Evolutionary conservation across 2,329 filamentous ascomycete species (phyloP), one percentile per base, ranked within the genome.

Genomic region (Paecilomyces sp.): DNA sequence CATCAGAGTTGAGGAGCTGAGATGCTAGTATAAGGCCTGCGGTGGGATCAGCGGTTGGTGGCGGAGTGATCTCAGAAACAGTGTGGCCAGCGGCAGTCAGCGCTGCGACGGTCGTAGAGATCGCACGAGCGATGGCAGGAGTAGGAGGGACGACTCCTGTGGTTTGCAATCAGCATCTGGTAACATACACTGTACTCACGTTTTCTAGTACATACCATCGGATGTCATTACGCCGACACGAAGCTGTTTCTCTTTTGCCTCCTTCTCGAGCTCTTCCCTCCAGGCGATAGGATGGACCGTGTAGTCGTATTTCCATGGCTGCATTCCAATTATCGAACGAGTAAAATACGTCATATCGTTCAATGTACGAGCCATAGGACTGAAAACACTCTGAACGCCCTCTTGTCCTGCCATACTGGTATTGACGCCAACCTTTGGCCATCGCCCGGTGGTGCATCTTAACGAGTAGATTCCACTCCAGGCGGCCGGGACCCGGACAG

Each of bases 231-330:
- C 79, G 3, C 92, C 92, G 11, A 96, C 81, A 24, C 86, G 83
- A 18, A 95, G 77, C 69, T 83, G 25, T 6, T 28, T 28, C 25
- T 28, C 25, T 28, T 28, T 28, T 28, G 25, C 25, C 6, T 28
- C 84, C 72, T 86, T 88, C 31, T 86, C 84, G 1, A 86, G 67
- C 0, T 88, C 80, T 2, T 80, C 71, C 60, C 89, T 80, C 92
- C 92, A 97, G 2, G 83, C 80, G n/a, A 97, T 81, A 0, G 91
- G 92, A 69, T 96, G 91, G 1, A 93, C 90, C 0, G 85, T 88
- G 66, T 91, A 87, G 71, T 96, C 92, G 69, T 95, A 96, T 61
- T 84, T 88, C 92, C 92, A 97, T 0, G 92, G 91, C 74, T 90
- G 80, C 86, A 94, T 93, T 56, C 84, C 78, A 58, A 97, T 84